A percentile compares a stretch with the other conserved stretches of the same genome.
Conservation (phyloP, 805 yeast species). For the Yarrowia keelungensis region DNA sequence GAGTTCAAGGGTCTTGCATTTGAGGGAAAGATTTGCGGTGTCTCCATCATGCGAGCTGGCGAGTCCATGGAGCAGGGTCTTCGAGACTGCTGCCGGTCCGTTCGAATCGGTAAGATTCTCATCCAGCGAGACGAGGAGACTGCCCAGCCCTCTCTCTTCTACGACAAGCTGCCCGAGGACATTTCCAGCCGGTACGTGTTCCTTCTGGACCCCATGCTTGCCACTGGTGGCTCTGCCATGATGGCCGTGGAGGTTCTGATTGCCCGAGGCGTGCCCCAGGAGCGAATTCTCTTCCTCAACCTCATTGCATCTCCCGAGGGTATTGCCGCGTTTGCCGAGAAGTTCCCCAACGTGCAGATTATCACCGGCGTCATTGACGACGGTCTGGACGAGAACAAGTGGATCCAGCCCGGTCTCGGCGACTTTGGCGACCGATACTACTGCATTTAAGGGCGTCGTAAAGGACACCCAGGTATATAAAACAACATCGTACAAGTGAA, state of each 20-base stretch:
- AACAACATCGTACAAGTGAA: slow-evolving; percentile 7
- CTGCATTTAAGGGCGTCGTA: slow-evolving; percentile 62
- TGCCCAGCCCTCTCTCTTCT: slow-evolving; percentile 87
- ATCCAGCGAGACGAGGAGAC: slow-evolving; percentile 99
- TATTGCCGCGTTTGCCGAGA: slow-evolving; percentile 72
- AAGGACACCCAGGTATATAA: slow-evolving; percentile 11
- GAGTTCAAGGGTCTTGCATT: slow-evolving; percentile 76
- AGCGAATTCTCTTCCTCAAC: slow-evolving; percentile 87
- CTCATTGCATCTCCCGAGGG: slow-evolving; percentile 96
- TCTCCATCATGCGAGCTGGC: slow-evolving; percentile 97
- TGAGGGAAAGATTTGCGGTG: slow-evolving; percentile 95
- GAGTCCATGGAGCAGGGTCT: slow-evolving; percentile 99
- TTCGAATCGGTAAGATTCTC: slow-evolving; percentile 92
- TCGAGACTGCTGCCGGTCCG: slow-evolving; percentile 96
- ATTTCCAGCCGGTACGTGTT: slow-evolving; percentile 88
- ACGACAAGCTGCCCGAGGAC: slow-evolving; percentile 93
- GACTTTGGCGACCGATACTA: slow-evolving; percentile 98
- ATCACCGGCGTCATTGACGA: slow-evolving; percentile 94
- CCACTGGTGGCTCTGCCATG: slow-evolving; percentile 98
- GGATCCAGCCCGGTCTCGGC: slow-evolving; percentile 93
- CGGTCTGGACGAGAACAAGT: slow-evolving; percentile 81
- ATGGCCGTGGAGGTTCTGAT: slow-evolving; percentile 94
- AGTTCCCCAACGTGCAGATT: slow-evolving; percentile 83
- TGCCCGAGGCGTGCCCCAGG: slow-evolving; percentile 84
- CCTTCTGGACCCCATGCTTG: slow-evolving; percentile 94